Conservation (phyloP, 192 early-diverging fungal species). For the Lobosporangium transversale region DNA sequence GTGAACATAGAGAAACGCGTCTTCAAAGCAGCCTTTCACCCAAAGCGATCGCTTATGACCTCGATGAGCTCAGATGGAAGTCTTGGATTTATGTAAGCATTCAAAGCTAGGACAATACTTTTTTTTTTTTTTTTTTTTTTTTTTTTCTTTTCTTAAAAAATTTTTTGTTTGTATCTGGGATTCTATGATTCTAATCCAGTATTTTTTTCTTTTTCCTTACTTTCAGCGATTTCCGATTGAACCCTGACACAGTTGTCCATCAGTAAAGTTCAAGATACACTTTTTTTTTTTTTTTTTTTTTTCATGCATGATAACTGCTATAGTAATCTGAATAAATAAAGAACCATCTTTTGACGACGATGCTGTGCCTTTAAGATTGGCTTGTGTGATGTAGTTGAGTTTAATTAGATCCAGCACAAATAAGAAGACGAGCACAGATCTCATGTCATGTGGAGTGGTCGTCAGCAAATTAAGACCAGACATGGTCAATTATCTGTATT, state of each 20-base stretch:
- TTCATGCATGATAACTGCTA: too few species aligned
- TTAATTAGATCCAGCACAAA: too few species aligned
- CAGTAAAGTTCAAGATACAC: slow-evolving; percentile 14
- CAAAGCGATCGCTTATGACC: slow-evolving; percentile 24
- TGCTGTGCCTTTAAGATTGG: too few species aligned
- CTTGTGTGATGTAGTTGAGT: too few species aligned
- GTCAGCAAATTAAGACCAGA: neutral
- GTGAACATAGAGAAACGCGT: slow-evolving; percentile 29
- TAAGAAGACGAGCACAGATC: neutral
- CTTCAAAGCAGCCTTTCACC: slow-evolving; percentile 44
- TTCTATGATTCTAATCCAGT: too few species aligned
- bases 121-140: too few species aligned
- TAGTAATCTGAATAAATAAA: too few species aligned
- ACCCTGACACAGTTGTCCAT: slow-evolving; percentile 24
- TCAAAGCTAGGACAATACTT: too few species aligned
- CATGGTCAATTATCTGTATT: neutral
- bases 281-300: too few species aligned
- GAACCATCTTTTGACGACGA: too few species aligned
- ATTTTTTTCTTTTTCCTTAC: neutral
- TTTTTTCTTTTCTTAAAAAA: too few species aligned
- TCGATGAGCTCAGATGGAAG: slow-evolving; percentile 40
- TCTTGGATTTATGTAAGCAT: slow-evolving; percentile 39
- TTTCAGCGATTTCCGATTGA: slow-evolving; percentile 24
- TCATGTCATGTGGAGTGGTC: neutral
- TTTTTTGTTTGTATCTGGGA: too few species aligned